phyloP scores from a whole-genome alignment of 768 basidiomycete species.

The Candolleomyces aberdarensis region DNA sequence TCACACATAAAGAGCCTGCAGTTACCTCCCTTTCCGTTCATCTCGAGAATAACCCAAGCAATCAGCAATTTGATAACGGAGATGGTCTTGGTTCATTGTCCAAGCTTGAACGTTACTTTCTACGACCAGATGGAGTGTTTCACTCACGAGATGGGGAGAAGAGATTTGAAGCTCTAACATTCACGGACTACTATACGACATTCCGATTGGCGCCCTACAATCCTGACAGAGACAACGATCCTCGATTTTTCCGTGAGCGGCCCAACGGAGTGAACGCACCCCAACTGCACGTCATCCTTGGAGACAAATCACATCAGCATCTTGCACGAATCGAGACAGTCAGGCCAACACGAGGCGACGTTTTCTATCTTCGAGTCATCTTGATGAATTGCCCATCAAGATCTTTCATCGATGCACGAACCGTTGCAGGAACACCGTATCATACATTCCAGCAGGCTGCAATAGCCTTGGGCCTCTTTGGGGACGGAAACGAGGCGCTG shows the following conservation, averaged over 20 bases:
- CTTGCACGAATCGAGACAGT: conserved; percentile 20
- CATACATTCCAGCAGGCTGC: conserved; percentile 20
- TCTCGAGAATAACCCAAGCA: too few species aligned
- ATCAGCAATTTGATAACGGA: too few species aligned
- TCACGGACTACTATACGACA: background rate
- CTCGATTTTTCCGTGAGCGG: conserved; percentile 5
- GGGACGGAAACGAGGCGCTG: conserved; percentile 12
- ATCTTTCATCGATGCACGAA: conserved; percentile 16
- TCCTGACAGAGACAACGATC: background rate
- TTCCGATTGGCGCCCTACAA: background rate
- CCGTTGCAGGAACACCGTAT: conserved; percentile 13
- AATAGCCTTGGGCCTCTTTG: conserved; percentile 14
- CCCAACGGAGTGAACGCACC: conserved; percentile 16
- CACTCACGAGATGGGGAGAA: background rate
- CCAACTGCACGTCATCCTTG: background rate
- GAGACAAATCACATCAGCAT: conserved; percentile 6
- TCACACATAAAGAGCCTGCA: too few species aligned
- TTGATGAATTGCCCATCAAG: conserved; percentile 14
- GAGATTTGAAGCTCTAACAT: background rate
- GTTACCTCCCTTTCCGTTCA: too few species aligned
- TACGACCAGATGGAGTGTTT: conserved; percentile 9
- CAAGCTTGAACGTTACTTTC: too few species aligned
- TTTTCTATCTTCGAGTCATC: conserved; percentile 29
- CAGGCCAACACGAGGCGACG: conserved; percentile 26
- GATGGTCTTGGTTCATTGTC: too few species aligned